These are phyloP conservation scores for carrot (Daucus carota) DNA, from an alignment of 129 eudicot genomes.

Conservation along the genomic window DNA sequence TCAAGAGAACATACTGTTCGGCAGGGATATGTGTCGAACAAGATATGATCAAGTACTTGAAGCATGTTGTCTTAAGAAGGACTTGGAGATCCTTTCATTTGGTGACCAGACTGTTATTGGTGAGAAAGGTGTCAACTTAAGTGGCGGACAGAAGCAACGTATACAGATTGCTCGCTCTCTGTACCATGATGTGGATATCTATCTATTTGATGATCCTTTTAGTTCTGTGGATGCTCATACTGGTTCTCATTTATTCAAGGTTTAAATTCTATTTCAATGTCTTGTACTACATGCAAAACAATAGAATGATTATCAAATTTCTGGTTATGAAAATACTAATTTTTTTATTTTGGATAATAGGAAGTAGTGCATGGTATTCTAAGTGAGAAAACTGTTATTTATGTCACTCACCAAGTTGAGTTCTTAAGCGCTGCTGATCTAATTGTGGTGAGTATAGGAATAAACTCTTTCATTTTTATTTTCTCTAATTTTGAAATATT, in stretches of 20 bases:
- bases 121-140: constrained; percentile 87
- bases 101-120: constrained; percentile 91
- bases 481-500: neutral
- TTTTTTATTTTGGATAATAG: constrained; percentile 19
- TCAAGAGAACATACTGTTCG: constrained; percentile 70
- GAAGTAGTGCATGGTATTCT: constrained; percentile 62
- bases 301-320: neutral
- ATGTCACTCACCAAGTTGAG: constrained; percentile 91
- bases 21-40: constrained; percentile 48
- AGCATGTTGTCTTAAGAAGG: constrained; percentile 78
- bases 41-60: constrained; percentile 60
- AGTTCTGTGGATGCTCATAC: constrained; percentile 96
- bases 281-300: neutral
- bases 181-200: constrained; percentile 80
- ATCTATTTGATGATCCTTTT: constrained; percentile 87
- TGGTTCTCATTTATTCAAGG: constrained; percentile 72
- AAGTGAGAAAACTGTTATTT: constrained; percentile 59
- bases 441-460: constrained; percentile 45
- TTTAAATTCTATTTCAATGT: neutral
- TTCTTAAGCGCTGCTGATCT: constrained; percentile 73
- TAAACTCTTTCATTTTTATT: constrained; percentile 4
- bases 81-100: constrained; percentile 60
- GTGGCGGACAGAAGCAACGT: constrained; percentile 96
- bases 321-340: neutral
- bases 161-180: constrained; percentile 90